A percentile compares a stretch with the other conserved stretches of the same genome.
These are phyloP conservation scores for Pythium volutum DNA, from an alignment of 352 stramenopile genomes.

Conservation along the genomic window DNA sequence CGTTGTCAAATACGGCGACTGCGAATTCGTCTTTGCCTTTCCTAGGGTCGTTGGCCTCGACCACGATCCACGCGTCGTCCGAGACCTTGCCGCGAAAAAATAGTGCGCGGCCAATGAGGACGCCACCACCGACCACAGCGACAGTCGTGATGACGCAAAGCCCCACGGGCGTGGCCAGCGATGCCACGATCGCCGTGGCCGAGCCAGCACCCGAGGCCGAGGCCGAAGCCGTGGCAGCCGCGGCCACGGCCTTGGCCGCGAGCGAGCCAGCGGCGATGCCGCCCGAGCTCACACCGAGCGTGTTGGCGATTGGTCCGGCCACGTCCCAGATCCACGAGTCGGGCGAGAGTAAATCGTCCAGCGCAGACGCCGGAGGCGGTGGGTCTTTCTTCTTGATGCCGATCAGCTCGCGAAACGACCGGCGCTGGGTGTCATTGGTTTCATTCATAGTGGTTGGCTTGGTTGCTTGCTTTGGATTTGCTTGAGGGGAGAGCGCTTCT, in stretches of 20 bases:
- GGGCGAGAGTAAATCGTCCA: not conserved
- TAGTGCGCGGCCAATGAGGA: not conserved
- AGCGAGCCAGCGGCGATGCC: not conserved
- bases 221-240: not conserved
- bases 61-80: conserved; percentile 3
- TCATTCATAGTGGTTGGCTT: not conserved
- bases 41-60: not conserved
- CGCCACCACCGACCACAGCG: not conserved
- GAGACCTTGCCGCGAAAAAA: not conserved
- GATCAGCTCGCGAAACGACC: not conserved
- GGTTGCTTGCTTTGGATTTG: not conserved
- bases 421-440: not conserved
- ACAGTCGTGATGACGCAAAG: conserved; percentile 1
- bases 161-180: conserved; percentile 3
- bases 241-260: conserved; percentile 1
- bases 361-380: not conserved
- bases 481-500: not conserved
- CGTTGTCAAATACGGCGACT: conserved; percentile 2
- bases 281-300: not conserved
- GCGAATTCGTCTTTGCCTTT: not conserved
- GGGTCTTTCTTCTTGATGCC: conserved; percentile 5
- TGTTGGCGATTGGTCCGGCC: not conserved
- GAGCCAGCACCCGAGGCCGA: not conserved
- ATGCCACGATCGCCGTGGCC: not conserved
- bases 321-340: conserved; percentile 7